Evolutionary conservation across 2,329 filamentous ascomycete species (phyloP), one percentile per base, ranked within the genome.

Genomic region (Trichoderma brevicompactum): DNA sequence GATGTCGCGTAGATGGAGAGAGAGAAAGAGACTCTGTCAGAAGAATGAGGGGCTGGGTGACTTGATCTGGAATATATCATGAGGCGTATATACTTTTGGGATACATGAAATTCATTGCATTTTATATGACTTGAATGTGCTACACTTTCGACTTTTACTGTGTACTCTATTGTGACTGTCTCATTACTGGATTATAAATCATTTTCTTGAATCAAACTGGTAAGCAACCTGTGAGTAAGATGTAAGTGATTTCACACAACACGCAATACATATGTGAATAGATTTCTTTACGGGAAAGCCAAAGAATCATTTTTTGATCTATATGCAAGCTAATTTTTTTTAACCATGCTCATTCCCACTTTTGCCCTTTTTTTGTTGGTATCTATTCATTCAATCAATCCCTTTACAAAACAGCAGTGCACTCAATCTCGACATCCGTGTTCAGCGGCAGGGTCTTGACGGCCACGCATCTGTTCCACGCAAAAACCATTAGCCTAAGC

Each of bases 401-500:
- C 38, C 19, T 65, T 68, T 69, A 73, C 65, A 70, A 19, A 8
- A 73, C 63, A 19, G 80, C 74, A 17, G 74, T 75, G 65, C 75
- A 77, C 69, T 77, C 72, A 67, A 76, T 76, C 68, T 76, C 74
- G 17, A 77, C 72, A 40, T 77, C 75, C 3, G 74, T 74, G 52
- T 73, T 72, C 23, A 72, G 66, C 5, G 75, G 75, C 52, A 77
- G 69, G 3, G 73, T 74, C 73, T 76, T 76, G 65, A 77, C 75
- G 13, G 75, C 74, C 17, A 77, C 75, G 63, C 75, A 77, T n/a
- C 74, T 76, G 61, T 68, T 48, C 5, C 12, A 23, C 40, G n/a
- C 34, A 46, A 10, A 34, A 32, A 17, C 13, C 7, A 32, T 56
- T 38, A 49, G 38, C 34, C 9, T 23, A n/a, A 40, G 32, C 13